Evolutionary conservation across 192 early-diverging fungal species (phyloP), one percentile per base, ranked within the genome.

Genomic region (Backusella circina): DNA sequence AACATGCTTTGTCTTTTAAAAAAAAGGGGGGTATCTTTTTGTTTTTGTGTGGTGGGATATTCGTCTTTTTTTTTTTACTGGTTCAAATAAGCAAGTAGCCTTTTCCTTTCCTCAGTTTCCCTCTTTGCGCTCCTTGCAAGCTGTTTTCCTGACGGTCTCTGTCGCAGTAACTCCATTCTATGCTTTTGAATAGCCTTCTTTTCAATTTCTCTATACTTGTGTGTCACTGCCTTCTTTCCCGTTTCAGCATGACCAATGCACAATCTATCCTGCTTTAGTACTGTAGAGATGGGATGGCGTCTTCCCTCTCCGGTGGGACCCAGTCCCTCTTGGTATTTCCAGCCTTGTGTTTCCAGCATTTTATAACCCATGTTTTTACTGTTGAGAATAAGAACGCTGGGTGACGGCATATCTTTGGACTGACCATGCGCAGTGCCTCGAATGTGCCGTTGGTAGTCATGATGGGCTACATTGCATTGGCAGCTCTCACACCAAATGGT

Each of bases 301-400:
- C 64, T 65, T 6, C 87, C 87, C 39, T 88, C 80, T 5, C 80
- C 82, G 15, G 77, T 71, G 28, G 65, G 57, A 5, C 87, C 87
- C 15, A 88, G 69, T 31, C 87, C 85, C 67, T 86, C 79, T 33
- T 84, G 85, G 65, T 86, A 84, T 21, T 75, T 74, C 87, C 87
- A 88, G 23, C 87, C 87, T 78, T 84, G 84, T 51, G 75, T 77
- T 21, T 80, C 70, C 35, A 88, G 73, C 79, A 86, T 83, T 69
- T 80, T 77, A 69, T 86, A 85, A 28, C 84, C 87, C 16, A 79
- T 77, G 61, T 84, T 86, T 13, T 54, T 16, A 8, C 66, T 38
- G 67, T 76, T 77, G 36, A 77, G 39, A 26, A 26, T 70, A 33
- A 77, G 69, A 15, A 71, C 51, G 37, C 72, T 70, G 47, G 71